phyloP scores from a whole-genome alignment of 257 asterid species.

The Cynanchum wilfordii region DNA sequence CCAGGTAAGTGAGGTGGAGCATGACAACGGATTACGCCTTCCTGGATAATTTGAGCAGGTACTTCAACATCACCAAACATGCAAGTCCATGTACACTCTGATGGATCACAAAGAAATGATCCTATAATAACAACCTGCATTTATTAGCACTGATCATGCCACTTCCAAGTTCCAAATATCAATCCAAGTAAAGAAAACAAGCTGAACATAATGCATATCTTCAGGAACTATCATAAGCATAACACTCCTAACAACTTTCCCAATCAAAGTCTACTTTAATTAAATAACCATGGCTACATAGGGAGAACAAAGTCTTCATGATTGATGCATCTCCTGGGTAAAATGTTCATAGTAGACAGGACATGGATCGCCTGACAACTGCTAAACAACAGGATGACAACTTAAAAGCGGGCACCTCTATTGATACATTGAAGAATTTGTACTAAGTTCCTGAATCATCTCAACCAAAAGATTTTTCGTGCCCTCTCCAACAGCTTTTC shows the following conservation, averaged over 20 bases:
- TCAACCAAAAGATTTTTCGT: neutral
- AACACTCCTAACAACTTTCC: neutral
- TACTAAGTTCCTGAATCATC: neutral
- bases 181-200: slow-evolving; percentile 2
- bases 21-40: slow-evolving; percentile 73
- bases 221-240: slow-evolving; percentile 3
- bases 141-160: neutral
- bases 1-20: slow-evolving; percentile 77
- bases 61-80: slow-evolving; percentile 93
- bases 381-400: neutral
- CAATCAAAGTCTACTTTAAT: neutral
- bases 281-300: neutral
- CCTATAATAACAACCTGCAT: slow-evolving; percentile 79
- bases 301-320: neutral
- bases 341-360: neutral
- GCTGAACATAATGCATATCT: neutral
- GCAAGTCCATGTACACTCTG: slow-evolving; percentile 70
- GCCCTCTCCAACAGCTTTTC: neutral
- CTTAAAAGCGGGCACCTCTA: neutral
- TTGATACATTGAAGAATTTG: neutral
- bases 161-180: slow-evolving; percentile 18
- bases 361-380: neutral
- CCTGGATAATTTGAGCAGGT: slow-evolving; percentile 74
- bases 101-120: slow-evolving; percentile 68
- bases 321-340: neutral